phyloP scores from a whole-genome alignment of 2,329 filamentous ascomycete species.

The Pseudogymnoascus pannorum region DNA sequence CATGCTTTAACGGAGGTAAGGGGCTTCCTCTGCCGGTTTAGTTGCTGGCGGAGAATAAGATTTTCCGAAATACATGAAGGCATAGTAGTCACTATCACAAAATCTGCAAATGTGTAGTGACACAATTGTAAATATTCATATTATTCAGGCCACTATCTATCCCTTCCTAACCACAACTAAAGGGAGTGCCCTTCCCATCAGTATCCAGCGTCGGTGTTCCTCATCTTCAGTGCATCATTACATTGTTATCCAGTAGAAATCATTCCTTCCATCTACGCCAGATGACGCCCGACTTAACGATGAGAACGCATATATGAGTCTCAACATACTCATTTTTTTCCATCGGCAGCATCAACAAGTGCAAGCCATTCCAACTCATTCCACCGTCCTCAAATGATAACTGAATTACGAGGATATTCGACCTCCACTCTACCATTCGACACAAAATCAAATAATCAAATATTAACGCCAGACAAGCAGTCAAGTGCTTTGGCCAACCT shows the following conservation, averaged over 20 bases:
- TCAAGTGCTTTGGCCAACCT: background rate
- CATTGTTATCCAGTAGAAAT: background rate
- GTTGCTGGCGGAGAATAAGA: constrained; percentile 3
- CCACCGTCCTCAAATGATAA: background rate
- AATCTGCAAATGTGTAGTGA: background rate
- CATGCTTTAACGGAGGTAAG: background rate
- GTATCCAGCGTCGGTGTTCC: background rate
- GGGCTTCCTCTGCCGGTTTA: background rate
- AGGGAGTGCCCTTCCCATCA: background rate
- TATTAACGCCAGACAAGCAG: background rate
- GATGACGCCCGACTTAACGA: background rate
- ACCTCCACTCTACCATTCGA: background rate
- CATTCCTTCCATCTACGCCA: background rate
- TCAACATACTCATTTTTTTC: background rate
- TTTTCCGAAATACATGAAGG: background rate
- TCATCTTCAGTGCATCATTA: background rate
- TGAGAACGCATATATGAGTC: background rate
- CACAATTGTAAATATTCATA: background rate
- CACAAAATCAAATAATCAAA: background rate
- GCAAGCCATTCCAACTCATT: background rate
- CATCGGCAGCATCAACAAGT: background rate
- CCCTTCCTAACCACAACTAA: background rate
- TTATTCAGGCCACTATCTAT: background rate
- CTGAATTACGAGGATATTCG: background rate
- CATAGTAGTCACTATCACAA: background rate